Base-by-base conservation (phyloP, 2,329 filamentous ascomycete species). In the Neoarthrinium moseri region DNA sequence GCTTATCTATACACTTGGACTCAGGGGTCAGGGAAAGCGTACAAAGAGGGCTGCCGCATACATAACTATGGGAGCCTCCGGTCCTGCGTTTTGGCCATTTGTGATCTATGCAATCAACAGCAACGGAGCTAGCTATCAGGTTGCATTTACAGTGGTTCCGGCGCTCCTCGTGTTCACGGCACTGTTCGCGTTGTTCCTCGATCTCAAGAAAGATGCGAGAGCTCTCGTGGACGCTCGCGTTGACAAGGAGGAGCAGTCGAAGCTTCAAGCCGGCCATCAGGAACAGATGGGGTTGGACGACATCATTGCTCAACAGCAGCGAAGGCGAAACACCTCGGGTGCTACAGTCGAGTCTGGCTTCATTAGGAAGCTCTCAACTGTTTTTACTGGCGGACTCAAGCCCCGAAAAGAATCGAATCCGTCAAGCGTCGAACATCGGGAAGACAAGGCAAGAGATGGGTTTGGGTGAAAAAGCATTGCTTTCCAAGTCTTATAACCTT, bases 21-120 rank as follows among this genome's bases (percentile, higher is more conserved):
- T 95, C 48, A 81, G 89, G 3, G 89, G 90, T 1, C 80, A 95
- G 40, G 90, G 90, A 0, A 77, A 80, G n/a, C 78, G 89, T 53
- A 91, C 87, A 4, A 95, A 95, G 68, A 78, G 85, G 38, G 89
- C 86, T 0, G 85, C 86, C 0, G 86, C 86, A 2, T 88, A 82
- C 63, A 84, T 95, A 52, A 88, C 91, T 2, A 89, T 85, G 62
- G 87, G 84, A 40, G 86, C 83, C 1, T 83, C 80, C 1, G 87
- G 88, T 2, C 86, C 88, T 10, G 86, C 83, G 1, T 81, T 85
- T 46, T 87, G 89, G 58, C 87, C 88, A 0, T 88, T 89, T 26
- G 75, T 91, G 43, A 76, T 89, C 49, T 89, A 87, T 48, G 84
- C 73, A 37, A 84, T 88, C 32, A 73, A 85, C 18, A 72, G 79